These are phyloP conservation scores for Oidium heveae DNA, from an alignment of 2,329 filamentous ascomycete genomes.

Conservation along the genomic window DNA sequence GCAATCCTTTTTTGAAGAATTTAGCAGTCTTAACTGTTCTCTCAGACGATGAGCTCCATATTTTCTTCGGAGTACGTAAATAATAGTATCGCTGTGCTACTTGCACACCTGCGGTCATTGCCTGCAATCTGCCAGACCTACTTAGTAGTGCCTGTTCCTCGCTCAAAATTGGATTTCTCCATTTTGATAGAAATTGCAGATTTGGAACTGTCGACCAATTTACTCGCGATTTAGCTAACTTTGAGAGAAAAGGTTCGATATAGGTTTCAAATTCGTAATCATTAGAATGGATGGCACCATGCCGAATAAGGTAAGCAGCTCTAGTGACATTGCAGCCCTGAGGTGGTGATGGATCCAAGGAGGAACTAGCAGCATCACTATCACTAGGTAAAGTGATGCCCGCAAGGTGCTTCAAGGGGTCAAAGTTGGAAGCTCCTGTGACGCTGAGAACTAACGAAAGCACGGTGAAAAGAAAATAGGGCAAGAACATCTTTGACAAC, in stretches of 20 bases:
- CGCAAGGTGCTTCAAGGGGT: conserved; percentile 23
- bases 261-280: conserved; percentile 26
- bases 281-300: conserved; percentile 25
- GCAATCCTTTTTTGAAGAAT: conserved; percentile 22
- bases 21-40: conserved; percentile 23
- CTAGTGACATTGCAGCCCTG: conserved; percentile 25
- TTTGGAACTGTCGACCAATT: conserved; percentile 18
- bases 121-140: conserved; percentile 8
- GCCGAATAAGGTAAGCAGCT: conserved; percentile 23
- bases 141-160: conserved; percentile 11
- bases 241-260: conserved; percentile 24
- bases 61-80: conserved; percentile 20
- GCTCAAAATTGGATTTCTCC: conserved; percentile 9
- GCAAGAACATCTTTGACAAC: background rate
- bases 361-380: conserved; percentile 19
- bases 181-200: conserved; percentile 10
- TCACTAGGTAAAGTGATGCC: conserved; percentile 23
- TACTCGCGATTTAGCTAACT: conserved; percentile 22
- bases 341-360: conserved; percentile 20
- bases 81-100: conserved; percentile 11
- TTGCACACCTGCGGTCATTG: conserved; percentile 10
- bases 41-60: conserved; percentile 27
- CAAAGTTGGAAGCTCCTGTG: conserved; percentile 12
- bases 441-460: background rate
- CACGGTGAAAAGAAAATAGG: background rate